Evolutionary conservation across 495 filamentous ascomycete species (phyloP).

Genomic region (Aspergillus ostianus): DNA sequence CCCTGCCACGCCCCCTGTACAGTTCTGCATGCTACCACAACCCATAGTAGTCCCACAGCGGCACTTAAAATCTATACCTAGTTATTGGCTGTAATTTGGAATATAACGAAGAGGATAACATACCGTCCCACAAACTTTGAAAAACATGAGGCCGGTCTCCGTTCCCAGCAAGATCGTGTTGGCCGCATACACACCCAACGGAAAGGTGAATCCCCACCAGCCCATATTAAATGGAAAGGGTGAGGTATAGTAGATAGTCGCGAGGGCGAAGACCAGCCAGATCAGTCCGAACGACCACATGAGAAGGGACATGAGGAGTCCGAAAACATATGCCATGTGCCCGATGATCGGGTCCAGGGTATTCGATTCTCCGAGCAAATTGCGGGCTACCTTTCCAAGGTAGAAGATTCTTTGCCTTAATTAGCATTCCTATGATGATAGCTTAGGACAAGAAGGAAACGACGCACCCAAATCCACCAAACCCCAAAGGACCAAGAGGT

Average conservation of each 20-base stretch:
- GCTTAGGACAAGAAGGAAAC: not conserved
- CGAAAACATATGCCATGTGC: constrained; percentile 39
- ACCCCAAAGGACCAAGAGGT: constrained; percentile 47
- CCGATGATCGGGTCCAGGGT: constrained; percentile 32
- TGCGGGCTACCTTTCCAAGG: constrained; percentile 42
- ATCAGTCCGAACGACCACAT: constrained; percentile 51
- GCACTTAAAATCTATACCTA: constrained; percentile 38
- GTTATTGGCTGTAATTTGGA: not conserved
- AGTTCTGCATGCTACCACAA: constrained; percentile 39
- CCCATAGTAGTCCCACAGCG: constrained; percentile 43
- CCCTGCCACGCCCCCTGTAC: constrained; percentile 37
- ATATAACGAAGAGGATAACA: constrained; percentile 4
- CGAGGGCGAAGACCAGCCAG: constrained; percentile 50
- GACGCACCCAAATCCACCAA: constrained; percentile 42
- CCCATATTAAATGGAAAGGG: constrained; percentile 62
- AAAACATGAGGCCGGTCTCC: constrained; percentile 48
- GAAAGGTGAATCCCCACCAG: constrained; percentile 63
- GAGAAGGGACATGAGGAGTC: constrained; percentile 39
- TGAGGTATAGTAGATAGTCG: constrained; percentile 31
- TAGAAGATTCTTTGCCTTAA: constrained; percentile 29
- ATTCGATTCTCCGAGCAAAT: constrained; percentile 26
- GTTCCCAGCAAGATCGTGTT: constrained; percentile 45
- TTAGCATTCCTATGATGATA: not conserved
- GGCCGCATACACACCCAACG: constrained; percentile 53
- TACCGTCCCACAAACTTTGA: constrained; percentile 49